Base-by-base conservation (phyloP, 352 stramenopile genomes). In the Pythium coloratum region DNA sequence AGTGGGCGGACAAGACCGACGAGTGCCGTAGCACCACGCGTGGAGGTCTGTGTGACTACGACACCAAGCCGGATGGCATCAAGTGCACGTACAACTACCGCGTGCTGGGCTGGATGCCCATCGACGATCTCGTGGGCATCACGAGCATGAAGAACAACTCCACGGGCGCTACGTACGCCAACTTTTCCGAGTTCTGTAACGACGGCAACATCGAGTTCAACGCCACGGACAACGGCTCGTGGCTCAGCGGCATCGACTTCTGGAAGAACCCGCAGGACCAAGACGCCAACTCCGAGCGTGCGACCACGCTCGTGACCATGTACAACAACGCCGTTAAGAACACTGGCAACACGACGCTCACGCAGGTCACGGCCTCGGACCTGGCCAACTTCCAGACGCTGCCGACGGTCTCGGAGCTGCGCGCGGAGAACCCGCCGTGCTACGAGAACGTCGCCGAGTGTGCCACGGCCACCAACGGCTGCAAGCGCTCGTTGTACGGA, bases 91-190 rank as follows among this genome's bases (percentile, higher is more conserved):
- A 77, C 76, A 81, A 84, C 59, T 94, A 91, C 76, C 69, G 73
- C 7, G 84, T 92, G 46, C 70, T 92, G 32, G 83, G 86, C 24
- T 92, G 81, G 66, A 74, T 94, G 8, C 64, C 74, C 14, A 79
- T 94, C 49, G 85, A 94, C 50, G 85, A 94, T 66, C 60, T 92
- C 24, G 85, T 94, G 2, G 83, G 83, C 53, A 94, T 94, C 73
- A 91, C 85, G 2, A 64, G 62, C 40, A 81, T 91, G 64, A 66
- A 56, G 1, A 78, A 88, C 65, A 53, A 72, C 28, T 51, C 47
- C 4, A 83, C 74, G 0, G 70, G 59, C 14, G 58, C 55, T 12
- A 67, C 59, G 13, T 92, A 88, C 72, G 49, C 55, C 26, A 86
- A 91, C 73, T 91, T 87, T 53, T 70, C 69, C n/a, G 75, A 90